These are phyloP conservation scores for Cryptococcus sp. DNA, from an alignment of 1,284 basidiomycete genomes.

Conservation along the genomic window DNA sequence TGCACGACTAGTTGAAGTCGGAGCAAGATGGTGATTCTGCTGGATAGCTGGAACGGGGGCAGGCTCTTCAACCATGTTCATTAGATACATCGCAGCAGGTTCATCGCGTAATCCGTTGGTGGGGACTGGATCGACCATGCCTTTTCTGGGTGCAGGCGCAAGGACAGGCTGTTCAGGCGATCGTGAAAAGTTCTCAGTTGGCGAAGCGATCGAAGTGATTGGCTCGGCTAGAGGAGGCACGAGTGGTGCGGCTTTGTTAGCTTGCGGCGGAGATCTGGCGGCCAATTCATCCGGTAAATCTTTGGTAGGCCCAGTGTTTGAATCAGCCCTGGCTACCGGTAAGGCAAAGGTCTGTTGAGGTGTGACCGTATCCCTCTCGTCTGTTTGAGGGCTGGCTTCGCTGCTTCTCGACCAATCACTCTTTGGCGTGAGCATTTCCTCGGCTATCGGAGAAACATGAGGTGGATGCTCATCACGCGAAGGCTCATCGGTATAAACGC, in stretches of 20 bases:
- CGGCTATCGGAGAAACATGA: constrained; percentile 1
- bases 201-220: neutral
- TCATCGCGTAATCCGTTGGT: constrained; percentile 27
- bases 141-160: constrained; percentile 26
- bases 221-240: neutral
- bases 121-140: constrained; percentile 15
- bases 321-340: neutral
- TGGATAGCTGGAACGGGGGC: neutral
- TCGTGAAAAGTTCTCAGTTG: neutral
- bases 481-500: constrained; percentile 12
- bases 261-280: neutral
- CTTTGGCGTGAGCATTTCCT: constrained; percentile 9
- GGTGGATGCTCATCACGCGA: constrained; percentile 3
- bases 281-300: constrained; percentile 1
- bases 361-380: neutral
- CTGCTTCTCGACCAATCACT: constrained; percentile 26
- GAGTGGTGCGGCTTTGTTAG: neutral
- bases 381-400: constrained; percentile 8
- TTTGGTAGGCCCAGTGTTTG: neutral
- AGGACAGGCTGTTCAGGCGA: constrained; percentile 7
- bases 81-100: constrained; percentile 41
- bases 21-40: neutral
- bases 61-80: constrained; percentile 44
- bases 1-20: neutral
- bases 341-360: neutral